phyloP scores from a whole-genome alignment of 805 yeast genomes.

The Candida ponderosae region DNA sequence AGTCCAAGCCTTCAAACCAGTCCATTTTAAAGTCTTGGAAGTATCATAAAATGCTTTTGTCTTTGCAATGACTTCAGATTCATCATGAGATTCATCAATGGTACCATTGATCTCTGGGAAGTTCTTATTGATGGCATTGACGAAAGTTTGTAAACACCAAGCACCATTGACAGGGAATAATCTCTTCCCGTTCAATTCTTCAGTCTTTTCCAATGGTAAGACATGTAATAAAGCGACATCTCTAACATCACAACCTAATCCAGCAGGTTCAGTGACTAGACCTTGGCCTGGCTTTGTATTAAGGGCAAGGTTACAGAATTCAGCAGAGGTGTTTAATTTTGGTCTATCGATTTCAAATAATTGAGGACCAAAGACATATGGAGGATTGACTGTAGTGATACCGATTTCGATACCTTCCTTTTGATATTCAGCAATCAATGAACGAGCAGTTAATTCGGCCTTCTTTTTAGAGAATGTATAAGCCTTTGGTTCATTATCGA shows the following conservation, averaged over 20 bases:
- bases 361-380: constrained; percentile 51
- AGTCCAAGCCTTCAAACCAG: constrained; percentile 6
- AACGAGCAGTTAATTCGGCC: constrained; percentile 59
- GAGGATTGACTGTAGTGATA: constrained; percentile 40
- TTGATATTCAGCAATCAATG: constrained; percentile 26
- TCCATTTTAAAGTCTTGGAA: not conserved
- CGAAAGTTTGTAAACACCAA: constrained; percentile 9
- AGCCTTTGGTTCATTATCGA: constrained; percentile 28
- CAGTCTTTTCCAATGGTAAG: constrained; percentile 21
- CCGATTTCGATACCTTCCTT: constrained; percentile 26
- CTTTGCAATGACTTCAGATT: not conserved
- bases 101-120: constrained; percentile 31
- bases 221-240: constrained; percentile 35
- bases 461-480: constrained; percentile 52
- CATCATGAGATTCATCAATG: constrained; percentile 14
- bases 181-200: constrained; percentile 10
- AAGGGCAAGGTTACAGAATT: constrained; percentile 22
- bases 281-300: constrained; percentile 18
- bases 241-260: constrained; percentile 26
- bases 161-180: constrained; percentile 15
- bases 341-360: constrained; percentile 33
- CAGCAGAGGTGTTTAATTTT: constrained; percentile 31
- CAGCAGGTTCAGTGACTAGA: constrained; percentile 9
- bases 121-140: constrained; percentile 16
- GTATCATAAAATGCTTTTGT: not conserved